phyloP scores from a whole-genome alignment of 192 early-diverging fungal genomes.

The Podila verticillata region DNA sequence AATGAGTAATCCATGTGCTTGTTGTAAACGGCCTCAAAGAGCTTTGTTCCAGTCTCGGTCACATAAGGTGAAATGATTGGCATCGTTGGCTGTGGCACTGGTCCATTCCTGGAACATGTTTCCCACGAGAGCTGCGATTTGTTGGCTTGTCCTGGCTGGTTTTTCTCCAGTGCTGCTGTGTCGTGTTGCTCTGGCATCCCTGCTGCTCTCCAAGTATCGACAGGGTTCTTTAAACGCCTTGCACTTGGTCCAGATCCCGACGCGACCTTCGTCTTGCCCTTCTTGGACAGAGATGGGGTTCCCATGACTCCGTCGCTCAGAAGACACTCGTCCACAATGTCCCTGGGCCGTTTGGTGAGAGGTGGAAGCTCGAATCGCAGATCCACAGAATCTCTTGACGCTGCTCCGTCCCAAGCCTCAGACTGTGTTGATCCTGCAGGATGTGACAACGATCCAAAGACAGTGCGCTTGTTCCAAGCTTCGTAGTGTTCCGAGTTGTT shows the following conservation, averaged over 20 bases:
- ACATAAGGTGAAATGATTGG: slow-evolving; percentile 27
- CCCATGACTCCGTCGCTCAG: neutral
- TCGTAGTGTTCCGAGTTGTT: neutral
- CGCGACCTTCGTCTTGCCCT: neutral
- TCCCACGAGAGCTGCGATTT: slow-evolving; percentile 26
- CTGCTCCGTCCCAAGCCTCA: neutral
- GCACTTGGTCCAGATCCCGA: neutral
- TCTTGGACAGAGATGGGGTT: neutral
- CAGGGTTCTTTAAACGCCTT: neutral
- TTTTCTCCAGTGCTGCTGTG: neutral
- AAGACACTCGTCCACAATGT: slow-evolving; percentile 29
- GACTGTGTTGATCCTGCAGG: neutral
- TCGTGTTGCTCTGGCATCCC: slow-evolving; percentile 9
- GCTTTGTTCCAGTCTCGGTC: slow-evolving; percentile 7
- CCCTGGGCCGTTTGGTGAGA: slow-evolving; percentile 23
- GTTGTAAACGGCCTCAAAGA: slow-evolving; percentile 31
- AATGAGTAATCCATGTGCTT: slow-evolving; percentile 32
- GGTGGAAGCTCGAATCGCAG: slow-evolving; percentile 24
- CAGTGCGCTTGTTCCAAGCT: neutral
- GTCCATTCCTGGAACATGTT: slow-evolving; percentile 11
- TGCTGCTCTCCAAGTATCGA: slow-evolving; percentile 17
- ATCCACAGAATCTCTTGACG: neutral
- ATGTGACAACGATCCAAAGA: slow-evolving; percentile 5
- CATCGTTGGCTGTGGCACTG: neutral
- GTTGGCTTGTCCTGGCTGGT: neutral